Evolutionary conservation across 2,329 filamentous ascomycete genomes (phyloP).

Genomic region (Ustilaginoidea virens): DNA sequence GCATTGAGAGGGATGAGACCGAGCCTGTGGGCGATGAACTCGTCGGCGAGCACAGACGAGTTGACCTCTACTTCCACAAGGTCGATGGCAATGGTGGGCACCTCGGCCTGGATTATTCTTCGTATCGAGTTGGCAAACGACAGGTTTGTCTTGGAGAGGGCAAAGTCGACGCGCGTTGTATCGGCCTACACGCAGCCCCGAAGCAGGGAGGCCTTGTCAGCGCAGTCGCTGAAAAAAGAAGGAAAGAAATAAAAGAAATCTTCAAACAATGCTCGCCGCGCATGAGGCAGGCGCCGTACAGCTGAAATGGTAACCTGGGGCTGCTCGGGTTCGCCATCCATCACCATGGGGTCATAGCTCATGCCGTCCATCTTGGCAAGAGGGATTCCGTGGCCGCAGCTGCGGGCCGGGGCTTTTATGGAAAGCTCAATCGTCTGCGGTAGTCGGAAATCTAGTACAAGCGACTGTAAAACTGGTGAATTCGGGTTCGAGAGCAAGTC

Average conservation of each 20-base stretch:
- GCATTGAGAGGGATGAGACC: slow-evolving; percentile 80
- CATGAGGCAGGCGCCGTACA: slow-evolving; percentile 21
- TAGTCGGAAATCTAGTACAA: no score
- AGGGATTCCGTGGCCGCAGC: slow-evolving; percentile 1
- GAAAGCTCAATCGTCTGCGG: no score
- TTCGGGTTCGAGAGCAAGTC: no score
- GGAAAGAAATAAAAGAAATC: no score
- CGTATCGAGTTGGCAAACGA: slow-evolving; percentile 87
- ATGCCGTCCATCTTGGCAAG: slow-evolving; percentile 26
- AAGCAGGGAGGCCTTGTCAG: no score
- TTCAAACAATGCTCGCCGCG: slow-evolving; percentile 2
- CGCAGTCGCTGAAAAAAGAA: no score
- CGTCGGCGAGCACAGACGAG: slow-evolving; percentile 89
- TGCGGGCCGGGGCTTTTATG: slow-evolving; percentile 1
- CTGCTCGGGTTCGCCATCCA: slow-evolving; percentile 41
- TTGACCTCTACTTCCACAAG: slow-evolving; percentile 86
- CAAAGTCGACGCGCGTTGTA: slow-evolving; percentile 72
- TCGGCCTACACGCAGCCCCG: slow-evolving; percentile 70
- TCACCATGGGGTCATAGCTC: slow-evolving; percentile 46
- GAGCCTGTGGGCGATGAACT: slow-evolving; percentile 86
- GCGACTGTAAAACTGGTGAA: no score
- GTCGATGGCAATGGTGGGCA: slow-evolving; percentile 89
- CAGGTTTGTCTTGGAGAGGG: slow-evolving; percentile 77
- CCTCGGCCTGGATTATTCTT: slow-evolving; percentile 80
- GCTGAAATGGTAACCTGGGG: slow-evolving; percentile 45